Evolutionary conservation across 192 early-diverging fungal genomes (phyloP), one percentile per base, ranked within the genome.

Genomic region (Spizellomyces punctatus): DNA sequence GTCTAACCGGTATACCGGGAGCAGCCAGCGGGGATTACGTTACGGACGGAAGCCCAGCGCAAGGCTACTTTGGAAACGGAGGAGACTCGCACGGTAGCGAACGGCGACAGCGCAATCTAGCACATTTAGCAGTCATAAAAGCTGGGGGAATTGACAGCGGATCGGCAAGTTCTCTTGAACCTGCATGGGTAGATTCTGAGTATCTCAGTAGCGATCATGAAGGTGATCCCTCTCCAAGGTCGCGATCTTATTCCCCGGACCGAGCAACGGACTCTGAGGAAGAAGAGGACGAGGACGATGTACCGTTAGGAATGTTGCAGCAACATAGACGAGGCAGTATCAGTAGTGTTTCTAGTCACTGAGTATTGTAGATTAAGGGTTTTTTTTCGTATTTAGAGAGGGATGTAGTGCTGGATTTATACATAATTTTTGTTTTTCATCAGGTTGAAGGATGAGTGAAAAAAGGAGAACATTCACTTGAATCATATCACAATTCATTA

Each of bases 201-300:
- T 36, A 36, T 36, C 17, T 19, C 17, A n/a, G 14, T 12, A n/a
- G 14, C 50, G 50, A 19, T n/a, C 17, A 12, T n/a, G 50, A 54
- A 54, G 50, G 17, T 19, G 50, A 54, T 19, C 50, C 50, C 4
- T 54, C 50, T 54, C 50, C 50, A 54, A 54, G 14, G 14, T n/a
- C 17, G 50, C 50, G 50, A 12, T 54, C 50, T 2, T 19, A 12
- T 19, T 54, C 50, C 17, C 50, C 50, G 2, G 14, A 54, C 50
- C 50, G 50, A n/a, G 50, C 50, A 54, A 54, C 50, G 17, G 12
- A 16, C 59, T 6, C 16, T 12, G 41, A 57, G 6, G 43, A 41
- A 43, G 63, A 55, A 8, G 73, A 67, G 46, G 73, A 74, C 52
- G 73, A 74, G 46, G 73, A 74, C 42, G 73, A 74, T 62, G 73